phyloP scores from a whole-genome alignment of 495 filamentous ascomycete species.

The Podospora didyma region DNA sequence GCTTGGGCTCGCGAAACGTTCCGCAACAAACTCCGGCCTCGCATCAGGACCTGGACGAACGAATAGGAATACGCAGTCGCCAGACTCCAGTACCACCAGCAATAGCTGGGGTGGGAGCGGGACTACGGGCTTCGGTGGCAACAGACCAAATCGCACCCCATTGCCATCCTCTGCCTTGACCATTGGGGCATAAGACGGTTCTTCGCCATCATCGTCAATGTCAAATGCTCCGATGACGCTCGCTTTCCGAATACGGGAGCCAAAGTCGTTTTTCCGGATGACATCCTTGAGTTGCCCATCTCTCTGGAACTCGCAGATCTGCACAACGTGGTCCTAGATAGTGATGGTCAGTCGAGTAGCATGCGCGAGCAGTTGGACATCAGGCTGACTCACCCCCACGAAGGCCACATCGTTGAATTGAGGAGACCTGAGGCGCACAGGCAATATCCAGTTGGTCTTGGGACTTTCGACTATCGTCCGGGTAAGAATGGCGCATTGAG shows the following conservation, averaged over 20 bases:
- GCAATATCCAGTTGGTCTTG: conserved; percentile 72
- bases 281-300: conserved; percentile 68
- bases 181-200: neutral
- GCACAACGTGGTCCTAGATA: conserved; percentile 56
- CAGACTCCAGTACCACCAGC: conserved; percentile 63
- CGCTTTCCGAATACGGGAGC: conserved; percentile 63
- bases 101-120: conserved; percentile 71
- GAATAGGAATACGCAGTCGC: conserved; percentile 69
- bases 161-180: conserved; percentile 33
- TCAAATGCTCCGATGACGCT: conserved; percentile 50
- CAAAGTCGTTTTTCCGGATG: conserved; percentile 69
- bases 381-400: conserved; percentile 60
- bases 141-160: conserved; percentile 12
- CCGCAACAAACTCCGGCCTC: conserved; percentile 54
- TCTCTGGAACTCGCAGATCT: conserved; percentile 62
- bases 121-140: neutral
- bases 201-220: conserved; percentile 19
- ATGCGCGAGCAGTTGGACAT: neutral
- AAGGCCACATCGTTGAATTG: conserved; percentile 86
- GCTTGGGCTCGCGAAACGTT: conserved; percentile 56
- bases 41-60: conserved; percentile 41
- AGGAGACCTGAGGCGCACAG: conserved; percentile 66
- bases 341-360: conserved; percentile 22
- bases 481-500: conserved; percentile 65
- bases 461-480: conserved; percentile 74